Evolutionary conservation across 176 grass and related monocot species (phyloP), one percentile per base, ranked within the genome.

Genomic region (Oropetium thomaeum): DNA sequence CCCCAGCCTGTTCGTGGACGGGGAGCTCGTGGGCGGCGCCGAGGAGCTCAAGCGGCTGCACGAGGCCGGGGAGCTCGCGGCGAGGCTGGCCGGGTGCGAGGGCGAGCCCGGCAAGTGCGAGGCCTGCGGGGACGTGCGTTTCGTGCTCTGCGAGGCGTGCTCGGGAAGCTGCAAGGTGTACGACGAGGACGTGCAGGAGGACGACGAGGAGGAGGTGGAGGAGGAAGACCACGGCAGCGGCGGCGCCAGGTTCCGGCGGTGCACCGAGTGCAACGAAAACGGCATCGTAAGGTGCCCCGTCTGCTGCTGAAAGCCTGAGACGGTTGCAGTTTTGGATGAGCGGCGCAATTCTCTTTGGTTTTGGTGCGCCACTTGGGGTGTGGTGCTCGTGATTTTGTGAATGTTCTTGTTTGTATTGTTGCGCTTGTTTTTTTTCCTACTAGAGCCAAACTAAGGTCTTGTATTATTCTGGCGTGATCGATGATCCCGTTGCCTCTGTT

Each of bases 141-240:
- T 99, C 78, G 84, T 99, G 82, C 82, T 99, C 69, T 99, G 96
- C 35, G 89, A 81, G 19, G 84, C 33, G 22, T 99, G 96, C 81
- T 99, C 87, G 0, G 96, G 96, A 10, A 99, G 96, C 85, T 95
- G 92, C 82, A 99, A 95, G 92, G 72, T 99, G 74, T 88, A 75
- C 68, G 73, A 70, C 20, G 76, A 88, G 20, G 81, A 85, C 0
- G n/a, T n/a, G n/a, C n/a, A n/a, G n/a, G 86, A 66, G 7, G 49
- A 70, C 0, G 77, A 69, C 0, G 49, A 23, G 40, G 39, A 31
- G 3, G 17, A 59, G 5, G 44, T 67, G n/a, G 37, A 35, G 10
- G 77, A 74, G 15, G 67, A 20, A 0, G 77, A 33, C 22, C 57
- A 40, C 29, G 73, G 33, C 8, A 29, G 31, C 23, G 48, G 75